Evolutionary conservation across 108 stramenopile genomes (phyloP), one percentile per base, ranked within the genome.

Genomic region (Fragilaria crotonensis): DNA sequence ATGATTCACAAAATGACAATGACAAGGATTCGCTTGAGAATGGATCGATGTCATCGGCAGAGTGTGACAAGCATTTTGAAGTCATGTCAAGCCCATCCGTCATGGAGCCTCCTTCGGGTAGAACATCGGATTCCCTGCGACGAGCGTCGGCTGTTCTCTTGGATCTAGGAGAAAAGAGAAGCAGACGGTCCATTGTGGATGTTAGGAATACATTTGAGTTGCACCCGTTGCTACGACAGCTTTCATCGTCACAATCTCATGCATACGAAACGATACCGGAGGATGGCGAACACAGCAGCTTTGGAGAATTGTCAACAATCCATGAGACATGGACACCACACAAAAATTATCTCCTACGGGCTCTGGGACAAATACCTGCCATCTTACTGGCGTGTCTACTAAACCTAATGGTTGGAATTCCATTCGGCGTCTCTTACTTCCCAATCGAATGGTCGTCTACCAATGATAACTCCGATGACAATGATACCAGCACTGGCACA

Each of bases 361-460:
- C 20, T 25, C n/a, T 50, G 9, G 11, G 14, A 4, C 83, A 80
- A 54, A 57, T 78, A 1, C 73, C 83, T 21, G 72, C 83, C 0
- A 53, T 84, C n/a, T 57, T 61, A 27, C 19, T 84, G 2, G 71
- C 77, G 1, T 62, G 68, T 2, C 28, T 83, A 14, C 74, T 89
- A 26, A 67, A 81, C 69, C 33, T 84, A 4, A 89, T 89, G 87
- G 64, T 83, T 0, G 79, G 76, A 0, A 83, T 89, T 30, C 87
- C 87, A 0, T 85, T 89, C 59, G 87, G 87, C 30, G 87, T 67
- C 23, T 64, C 71, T 14, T 89, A 84, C 44, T 86, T 86, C 55
- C 85, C 85, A 5, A 76, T 79, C 22, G 64, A 54, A 30, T 89
- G 83, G 87, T 17, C 19, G 46, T 26, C 68, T 4, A 57, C 26